Evolutionary conservation across 2,329 filamentous ascomycete species (phyloP), one percentile per base, ranked within the genome.

Genomic region (Clonostachys rhizophaga): DNA sequence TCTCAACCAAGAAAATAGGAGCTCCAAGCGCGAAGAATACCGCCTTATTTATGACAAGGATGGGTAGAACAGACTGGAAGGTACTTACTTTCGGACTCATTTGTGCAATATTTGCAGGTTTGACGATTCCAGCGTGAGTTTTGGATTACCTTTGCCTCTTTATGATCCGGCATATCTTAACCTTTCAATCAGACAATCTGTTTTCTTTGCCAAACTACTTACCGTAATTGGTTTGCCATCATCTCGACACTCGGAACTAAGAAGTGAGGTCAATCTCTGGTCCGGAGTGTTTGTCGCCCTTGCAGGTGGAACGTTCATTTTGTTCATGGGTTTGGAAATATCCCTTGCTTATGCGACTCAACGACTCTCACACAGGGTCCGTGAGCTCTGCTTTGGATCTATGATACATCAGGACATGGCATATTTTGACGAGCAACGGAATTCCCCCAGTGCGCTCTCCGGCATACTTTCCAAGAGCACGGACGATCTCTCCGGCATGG

Each of bases 361-460:
- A 39, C 14, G 14, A n/a, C 16, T 45, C 92, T 97, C 56, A 91
- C 90, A n/a, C 84, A 83, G 58, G 91, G 89, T 68, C 94, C 90
- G n/a, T 89, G 95, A 69, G 79, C 83, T 37, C 78, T 57, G 54
- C 43, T 53, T 65, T 9, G 42, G 50, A 5, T 49, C 58, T 33
- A 66, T 69, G 46, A 58, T 71, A 13, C 63, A 64, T 0, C 69
- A 71, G 46, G 68, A 71, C 20, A 58, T 71, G 5, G 61, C 63
- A 33, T 72, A 70, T 52, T 72, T 72, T 37, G 69, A 72, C 48
- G 59, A 65, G 3, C 54, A 57, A 2, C 67, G 69, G 36, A 70
- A 71, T 50, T 68, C 55, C 47, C 63, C 62, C 0, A 68, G 69
- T 7, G 64, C 68, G 5, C 44, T 71, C 14, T 55, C 60, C 2